phyloP scores from a whole-genome alignment of 352 stramenopile genomes.

The Thalassiosira livingstoniorum region DNA sequence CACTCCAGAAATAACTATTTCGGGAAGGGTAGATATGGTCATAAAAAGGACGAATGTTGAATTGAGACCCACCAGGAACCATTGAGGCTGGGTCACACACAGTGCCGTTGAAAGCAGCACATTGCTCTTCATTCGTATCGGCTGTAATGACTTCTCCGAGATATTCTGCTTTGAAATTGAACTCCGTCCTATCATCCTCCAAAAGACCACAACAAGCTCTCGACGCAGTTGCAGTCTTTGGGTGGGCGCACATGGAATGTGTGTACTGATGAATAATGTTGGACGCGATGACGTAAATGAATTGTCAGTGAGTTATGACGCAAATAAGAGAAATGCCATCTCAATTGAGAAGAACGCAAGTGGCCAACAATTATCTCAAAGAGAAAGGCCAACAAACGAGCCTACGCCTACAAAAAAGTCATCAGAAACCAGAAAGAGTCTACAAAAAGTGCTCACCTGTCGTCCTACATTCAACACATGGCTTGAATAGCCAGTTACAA shows the following conservation, averaged over 20 bases:
- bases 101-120: conserved; percentile 34
- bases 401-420: no score
- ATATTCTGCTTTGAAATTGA: conserved; percentile 44
- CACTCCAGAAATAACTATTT: conserved; percentile 66
- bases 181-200: not conserved
- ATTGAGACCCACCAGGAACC: conserved; percentile 46
- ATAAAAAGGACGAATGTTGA: conserved; percentile 52
- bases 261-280: no score
- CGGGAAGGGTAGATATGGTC: conserved; percentile 33
- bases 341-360: no score
- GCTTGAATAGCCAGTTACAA: conserved; percentile 52
- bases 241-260: no score
- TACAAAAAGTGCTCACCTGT: no score
- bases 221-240: conserved; percentile 36
- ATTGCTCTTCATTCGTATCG: no score
- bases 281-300: conserved; percentile 24
- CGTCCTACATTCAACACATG: conserved; percentile 17
- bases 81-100: conserved; percentile 56
- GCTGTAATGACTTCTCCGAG: no score
- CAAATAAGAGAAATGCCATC: no score
- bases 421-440: no score
- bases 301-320: no score
- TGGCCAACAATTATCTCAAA: no score
- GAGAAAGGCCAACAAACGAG: no score
- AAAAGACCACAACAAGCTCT: conserved; percentile 43